phyloP scores from a whole-genome alignment of 1,284 basidiomycete species.

The Blastosporella zonata region DNA sequence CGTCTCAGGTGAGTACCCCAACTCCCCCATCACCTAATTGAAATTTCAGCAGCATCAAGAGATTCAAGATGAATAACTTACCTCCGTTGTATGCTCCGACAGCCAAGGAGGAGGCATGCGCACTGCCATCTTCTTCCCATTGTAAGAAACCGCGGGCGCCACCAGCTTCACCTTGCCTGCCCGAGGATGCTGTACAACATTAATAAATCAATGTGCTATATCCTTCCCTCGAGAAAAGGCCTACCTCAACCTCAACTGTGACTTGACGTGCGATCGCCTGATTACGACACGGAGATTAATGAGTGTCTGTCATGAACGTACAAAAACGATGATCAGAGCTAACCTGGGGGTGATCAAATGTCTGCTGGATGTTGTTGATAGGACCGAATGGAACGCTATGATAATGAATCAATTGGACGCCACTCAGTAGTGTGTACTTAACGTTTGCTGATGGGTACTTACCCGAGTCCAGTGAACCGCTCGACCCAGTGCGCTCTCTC shows the following conservation, averaged over 20 bases:
- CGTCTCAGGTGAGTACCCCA: constrained; percentile 61
- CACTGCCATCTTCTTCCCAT: constrained; percentile 77
- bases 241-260: constrained; percentile 45
- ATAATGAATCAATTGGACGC: constrained; percentile 6
- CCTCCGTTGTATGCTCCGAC: constrained; percentile 81
- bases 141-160: constrained; percentile 84
- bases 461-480: constrained; percentile 75
- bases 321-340: constrained; percentile 3
- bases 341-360: constrained; percentile 91
- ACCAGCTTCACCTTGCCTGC: constrained; percentile 86
- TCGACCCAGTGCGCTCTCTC: constrained; percentile 73
- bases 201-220: not conserved
- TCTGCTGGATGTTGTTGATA: constrained; percentile 89
- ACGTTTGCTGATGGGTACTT: constrained; percentile 24
- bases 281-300: not conserved
- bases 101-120: constrained; percentile 79
- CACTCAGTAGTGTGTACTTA: constrained; percentile 5
- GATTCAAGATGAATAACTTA: constrained; percentile 28
- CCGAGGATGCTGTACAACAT: constrained; percentile 56
- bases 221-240: constrained; percentile 13
- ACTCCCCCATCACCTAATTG: constrained; percentile 59
- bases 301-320: not conserved
- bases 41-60: constrained; percentile 10
- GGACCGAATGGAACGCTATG: constrained; percentile 83
- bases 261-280: constrained; percentile 44